Conservation (phyloP, 306 rosid species). For the Biancaea sappan region DNA sequence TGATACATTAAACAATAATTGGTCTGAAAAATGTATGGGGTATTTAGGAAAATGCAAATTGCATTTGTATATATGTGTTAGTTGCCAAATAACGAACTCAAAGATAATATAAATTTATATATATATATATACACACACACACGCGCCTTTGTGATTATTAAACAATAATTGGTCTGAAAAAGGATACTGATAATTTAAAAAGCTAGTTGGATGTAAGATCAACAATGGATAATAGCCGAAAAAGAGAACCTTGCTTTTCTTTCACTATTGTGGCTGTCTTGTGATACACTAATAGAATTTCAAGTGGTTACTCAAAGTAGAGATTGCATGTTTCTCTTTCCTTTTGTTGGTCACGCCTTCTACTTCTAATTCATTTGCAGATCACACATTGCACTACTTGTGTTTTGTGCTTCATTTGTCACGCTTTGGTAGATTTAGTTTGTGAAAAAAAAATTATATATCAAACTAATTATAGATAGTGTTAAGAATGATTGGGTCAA, state of each 20-base stretch:
- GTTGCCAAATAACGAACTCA: not conserved
- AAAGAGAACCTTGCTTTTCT: not conserved
- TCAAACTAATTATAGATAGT: too few species aligned
- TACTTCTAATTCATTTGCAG: not conserved
- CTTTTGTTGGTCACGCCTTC: not conserved
- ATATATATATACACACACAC: too few species aligned
- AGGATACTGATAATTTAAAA: not conserved
- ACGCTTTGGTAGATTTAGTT: too few species aligned
- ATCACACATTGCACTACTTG: not conserved
- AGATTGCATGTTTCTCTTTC: constrained; percentile 13
- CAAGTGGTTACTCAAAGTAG: constrained; percentile 13
- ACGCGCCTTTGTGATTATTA: too few species aligned
- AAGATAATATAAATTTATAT: not conserved
- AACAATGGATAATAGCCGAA: not conserved
- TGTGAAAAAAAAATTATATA: too few species aligned
- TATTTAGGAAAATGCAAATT: constrained; percentile 22
- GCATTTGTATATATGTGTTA: not conserved
- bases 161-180: too few species aligned
- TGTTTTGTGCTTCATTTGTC: too few species aligned
- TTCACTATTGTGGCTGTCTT: not conserved
- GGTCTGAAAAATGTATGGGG: too few species aligned
- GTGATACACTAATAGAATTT: constrained; percentile 3
- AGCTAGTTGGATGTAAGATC: not conserved
- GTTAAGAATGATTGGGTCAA: too few species aligned
- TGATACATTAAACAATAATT: too few species aligned